Conservation (phyloP, 208 protist species). For the Wallacemonas sp. region DNA sequence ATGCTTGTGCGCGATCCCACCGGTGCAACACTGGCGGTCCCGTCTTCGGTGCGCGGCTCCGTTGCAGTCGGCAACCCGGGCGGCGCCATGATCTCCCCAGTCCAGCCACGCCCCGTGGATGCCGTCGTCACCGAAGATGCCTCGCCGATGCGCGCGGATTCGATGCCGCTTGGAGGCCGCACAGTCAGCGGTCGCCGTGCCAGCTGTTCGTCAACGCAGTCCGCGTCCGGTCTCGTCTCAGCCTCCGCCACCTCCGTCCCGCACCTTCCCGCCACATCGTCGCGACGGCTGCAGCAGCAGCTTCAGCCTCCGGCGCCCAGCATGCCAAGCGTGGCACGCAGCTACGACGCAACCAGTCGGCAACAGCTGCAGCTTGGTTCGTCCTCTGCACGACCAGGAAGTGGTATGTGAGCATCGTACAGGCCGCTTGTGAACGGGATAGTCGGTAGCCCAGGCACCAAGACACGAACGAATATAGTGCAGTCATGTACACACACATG, state of each 20-base stretch:
- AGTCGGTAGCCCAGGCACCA: no score
- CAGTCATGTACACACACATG: no score
- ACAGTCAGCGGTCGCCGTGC: not conserved
- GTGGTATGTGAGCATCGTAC: not conserved
- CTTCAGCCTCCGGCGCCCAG: not conserved
- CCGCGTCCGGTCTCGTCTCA: no score
- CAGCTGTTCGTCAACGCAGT: not conserved
- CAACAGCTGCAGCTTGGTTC: no score
- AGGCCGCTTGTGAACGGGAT: not conserved
- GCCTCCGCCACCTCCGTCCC: no score
- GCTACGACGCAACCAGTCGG: not conserved
- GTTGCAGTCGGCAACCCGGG: not conserved
- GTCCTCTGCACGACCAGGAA: not conserved
- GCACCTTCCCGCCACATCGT: no score
- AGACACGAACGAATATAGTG: no score
- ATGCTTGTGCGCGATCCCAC: constrained; percentile 22
- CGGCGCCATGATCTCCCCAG: not conserved
- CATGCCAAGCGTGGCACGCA: not conserved
- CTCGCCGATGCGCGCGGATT: not conserved
- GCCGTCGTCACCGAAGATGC: not conserved
- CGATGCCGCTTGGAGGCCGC: not conserved
- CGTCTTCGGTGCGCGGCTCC: not conserved
- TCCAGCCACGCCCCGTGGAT: not conserved
- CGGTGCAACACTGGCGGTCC: not conserved
- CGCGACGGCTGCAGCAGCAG: no score